These are phyloP conservation scores for Fusarium subglutinans DNA, from an alignment of 2,329 filamentous ascomycete species.

Conservation along the genomic window DNA sequence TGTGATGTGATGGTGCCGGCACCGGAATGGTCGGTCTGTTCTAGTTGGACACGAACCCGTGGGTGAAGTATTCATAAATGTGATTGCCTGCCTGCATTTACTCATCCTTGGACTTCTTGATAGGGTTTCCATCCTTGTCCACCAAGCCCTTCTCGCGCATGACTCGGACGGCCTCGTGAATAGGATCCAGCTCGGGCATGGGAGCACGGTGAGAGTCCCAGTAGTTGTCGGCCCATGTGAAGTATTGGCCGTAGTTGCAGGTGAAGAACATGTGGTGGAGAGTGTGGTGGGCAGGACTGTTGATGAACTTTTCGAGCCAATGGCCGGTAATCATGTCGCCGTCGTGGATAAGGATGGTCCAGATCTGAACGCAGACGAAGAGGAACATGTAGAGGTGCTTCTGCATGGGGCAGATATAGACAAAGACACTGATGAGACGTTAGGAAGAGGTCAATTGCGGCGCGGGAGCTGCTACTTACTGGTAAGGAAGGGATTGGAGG, in stretches of 20 bases:
- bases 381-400: constrained; percentile 56
- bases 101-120: constrained; percentile 46
- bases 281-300: constrained; percentile 59
- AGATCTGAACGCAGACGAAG: constrained; percentile 57
- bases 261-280: constrained; percentile 61
- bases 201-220: constrained; percentile 56
- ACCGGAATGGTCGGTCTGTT: constrained; percentile 25
- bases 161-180: constrained; percentile 54
- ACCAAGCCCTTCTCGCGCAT: constrained; percentile 57
- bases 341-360: constrained; percentile 61
- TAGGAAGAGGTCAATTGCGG: background rate
- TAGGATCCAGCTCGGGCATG: constrained; percentile 54
- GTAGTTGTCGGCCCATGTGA: constrained; percentile 57
- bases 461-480: constrained; percentile 44
- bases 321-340: constrained; percentile 60
- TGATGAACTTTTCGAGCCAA: constrained; percentile 58
- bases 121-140: constrained; percentile 54
- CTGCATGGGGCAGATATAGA: constrained; percentile 57
- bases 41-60: background rate
- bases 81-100: constrained; percentile 9
- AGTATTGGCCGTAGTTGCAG: constrained; percentile 61
- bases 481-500: constrained; percentile 57
- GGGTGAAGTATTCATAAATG: background rate
- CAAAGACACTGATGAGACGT: constrained; percentile 48
- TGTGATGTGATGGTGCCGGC: constrained; percentile 29